Evolutionary conservation across 768 basidiomycete genomes (phyloP).

Genomic region (Leccinum obscurum): DNA sequence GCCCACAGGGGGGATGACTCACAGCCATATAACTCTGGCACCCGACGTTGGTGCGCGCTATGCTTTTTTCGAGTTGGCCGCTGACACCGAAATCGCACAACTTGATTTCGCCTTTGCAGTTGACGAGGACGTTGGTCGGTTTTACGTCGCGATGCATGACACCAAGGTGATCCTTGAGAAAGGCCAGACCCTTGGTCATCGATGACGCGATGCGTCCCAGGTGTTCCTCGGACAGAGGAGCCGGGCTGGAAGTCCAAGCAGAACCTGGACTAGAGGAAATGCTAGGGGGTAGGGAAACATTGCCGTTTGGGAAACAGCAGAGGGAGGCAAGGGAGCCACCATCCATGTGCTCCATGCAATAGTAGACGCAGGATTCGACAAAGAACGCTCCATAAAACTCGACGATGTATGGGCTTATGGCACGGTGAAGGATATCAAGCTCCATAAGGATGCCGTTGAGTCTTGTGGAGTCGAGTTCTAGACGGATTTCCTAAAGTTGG

Average conservation of each 20-base stretch:
- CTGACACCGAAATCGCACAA: slow-evolving; percentile 99
- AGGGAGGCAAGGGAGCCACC: slow-evolving; percentile 89
- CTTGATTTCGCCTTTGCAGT: slow-evolving; percentile 85
- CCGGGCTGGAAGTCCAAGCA: slow-evolving; percentile 36
- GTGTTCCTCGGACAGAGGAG: slow-evolving; percentile 67
- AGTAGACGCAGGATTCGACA: slow-evolving; percentile 99
- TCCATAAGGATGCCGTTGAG: slow-evolving; percentile 98
- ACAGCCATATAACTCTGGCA: slow-evolving; percentile 99
- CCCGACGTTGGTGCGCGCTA: slow-evolving; percentile 98
- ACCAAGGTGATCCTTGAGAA: slow-evolving; percentile 92
- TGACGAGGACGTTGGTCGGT: slow-evolving; percentile 92
- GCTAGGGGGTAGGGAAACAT: slow-evolving; percentile 36
- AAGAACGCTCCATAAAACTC: slow-evolving; percentile 99
- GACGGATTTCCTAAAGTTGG: slow-evolving; percentile 82
- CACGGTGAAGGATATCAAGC: slow-evolving; percentile 95
- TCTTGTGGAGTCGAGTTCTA: slow-evolving; percentile 92
- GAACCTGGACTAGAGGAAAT: slow-evolving; percentile 34
- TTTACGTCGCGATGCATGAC: slow-evolving; percentile 88
- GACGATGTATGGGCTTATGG: slow-evolving; percentile 87
- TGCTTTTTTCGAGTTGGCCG: slow-evolving; percentile 92
- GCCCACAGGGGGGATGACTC: slow-evolving; percentile 33
- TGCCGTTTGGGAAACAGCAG: slow-evolving; percentile 48
- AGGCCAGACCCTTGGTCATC: slow-evolving; percentile 89
- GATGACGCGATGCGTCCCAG: slow-evolving; percentile 76
- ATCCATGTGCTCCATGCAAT: slow-evolving; percentile 99